Evolutionary conservation across 1,139 yeast species (phyloP).

Genomic region (Scheffersomyces cryptocercus): DNA sequence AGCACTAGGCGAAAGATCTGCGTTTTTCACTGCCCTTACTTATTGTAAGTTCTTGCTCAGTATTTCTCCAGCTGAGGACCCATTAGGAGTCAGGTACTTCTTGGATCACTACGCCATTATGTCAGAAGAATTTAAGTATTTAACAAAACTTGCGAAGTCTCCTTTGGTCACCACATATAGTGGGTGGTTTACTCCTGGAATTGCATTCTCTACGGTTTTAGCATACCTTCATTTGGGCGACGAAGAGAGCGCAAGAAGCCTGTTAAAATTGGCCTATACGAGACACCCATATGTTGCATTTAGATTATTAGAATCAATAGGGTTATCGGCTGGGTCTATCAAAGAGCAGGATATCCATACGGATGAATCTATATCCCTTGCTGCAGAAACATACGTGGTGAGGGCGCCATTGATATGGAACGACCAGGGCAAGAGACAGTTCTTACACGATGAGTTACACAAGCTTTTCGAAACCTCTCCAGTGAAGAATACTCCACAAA

Average conservation of each 20-base stretch:
- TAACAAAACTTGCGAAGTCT: slow-evolving; percentile 56
- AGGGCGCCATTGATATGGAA: slow-evolving; percentile 55
- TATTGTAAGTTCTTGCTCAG: slow-evolving; percentile 72
- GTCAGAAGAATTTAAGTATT: slow-evolving; percentile 64
- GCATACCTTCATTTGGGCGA: slow-evolving; percentile 52
- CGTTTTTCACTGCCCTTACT: slow-evolving; percentile 72
- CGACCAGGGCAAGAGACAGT: slow-evolving; percentile 43
- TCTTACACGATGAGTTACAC: slow-evolving; percentile 48
- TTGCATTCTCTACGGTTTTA: slow-evolving; percentile 66
- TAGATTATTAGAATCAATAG: slow-evolving; percentile 46
- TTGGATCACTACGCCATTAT: slow-evolving; percentile 77
- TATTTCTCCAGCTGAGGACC: slow-evolving; percentile 78
- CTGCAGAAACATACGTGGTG: slow-evolving; percentile 53
- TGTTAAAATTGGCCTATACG: slow-evolving; percentile 51
- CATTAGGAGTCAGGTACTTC: slow-evolving; percentile 79
- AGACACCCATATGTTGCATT: slow-evolving; percentile 63
- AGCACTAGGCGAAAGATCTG: slow-evolving; percentile 74
- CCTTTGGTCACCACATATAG: slow-evolving; percentile 57
- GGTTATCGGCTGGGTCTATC: slow-evolving; percentile 20
- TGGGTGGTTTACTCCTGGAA: slow-evolving; percentile 74
- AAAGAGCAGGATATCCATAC: slow-evolving; percentile 24
- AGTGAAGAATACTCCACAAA: slow-evolving; percentile 6
- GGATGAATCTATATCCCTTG: slow-evolving; percentile 24
- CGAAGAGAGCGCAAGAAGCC: slow-evolving; percentile 43
- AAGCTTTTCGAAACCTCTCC: slow-evolving; percentile 26